These are phyloP conservation scores for Quercus agrifolia DNA, from an alignment of 306 rosid species.

Conservation along the genomic window DNA sequence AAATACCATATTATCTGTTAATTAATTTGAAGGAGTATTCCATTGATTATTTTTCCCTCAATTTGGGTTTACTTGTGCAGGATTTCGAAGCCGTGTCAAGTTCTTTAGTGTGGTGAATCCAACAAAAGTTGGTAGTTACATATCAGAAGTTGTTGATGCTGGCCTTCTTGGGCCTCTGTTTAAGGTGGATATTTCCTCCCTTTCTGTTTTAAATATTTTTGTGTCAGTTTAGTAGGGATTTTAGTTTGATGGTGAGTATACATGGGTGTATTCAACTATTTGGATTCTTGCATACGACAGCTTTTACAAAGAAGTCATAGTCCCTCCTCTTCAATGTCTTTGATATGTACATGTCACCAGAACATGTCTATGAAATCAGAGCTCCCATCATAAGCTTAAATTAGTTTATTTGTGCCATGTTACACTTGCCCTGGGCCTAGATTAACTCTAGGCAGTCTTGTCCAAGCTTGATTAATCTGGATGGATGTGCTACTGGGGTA, in stretches of 20 bases:
- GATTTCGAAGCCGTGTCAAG: constrained; percentile 69
- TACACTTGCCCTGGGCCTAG: background rate
- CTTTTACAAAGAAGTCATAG: background rate
- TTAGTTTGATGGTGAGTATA: background rate
- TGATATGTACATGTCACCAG: background rate
- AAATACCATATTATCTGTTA: background rate
- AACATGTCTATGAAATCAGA: background rate
- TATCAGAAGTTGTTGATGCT: constrained; percentile 82
- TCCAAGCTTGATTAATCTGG: background rate
- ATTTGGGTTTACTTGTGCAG: constrained; percentile 42
- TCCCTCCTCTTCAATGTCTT: background rate
- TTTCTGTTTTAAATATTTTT: constrained; percentile 3
- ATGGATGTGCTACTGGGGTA: background rate
- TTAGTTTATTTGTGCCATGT: background rate
- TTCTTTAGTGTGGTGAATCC: constrained; percentile 67
- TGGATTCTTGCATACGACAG: background rate
- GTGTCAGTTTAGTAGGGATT: background rate
- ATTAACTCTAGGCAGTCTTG: background rate
- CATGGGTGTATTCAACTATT: background rate
- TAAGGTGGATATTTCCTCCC: constrained; percentile 50
- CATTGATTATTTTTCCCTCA: constrained; percentile 7
- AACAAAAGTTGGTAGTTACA: constrained; percentile 53
- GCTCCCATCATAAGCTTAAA: background rate
- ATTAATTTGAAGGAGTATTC: background rate
- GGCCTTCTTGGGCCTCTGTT: constrained; percentile 89